Evolutionary conservation across 192 early-diverging fungal genomes (phyloP), one percentile per base, ranked within the genome.

Genomic region (Chytriomyces sp.): DNA sequence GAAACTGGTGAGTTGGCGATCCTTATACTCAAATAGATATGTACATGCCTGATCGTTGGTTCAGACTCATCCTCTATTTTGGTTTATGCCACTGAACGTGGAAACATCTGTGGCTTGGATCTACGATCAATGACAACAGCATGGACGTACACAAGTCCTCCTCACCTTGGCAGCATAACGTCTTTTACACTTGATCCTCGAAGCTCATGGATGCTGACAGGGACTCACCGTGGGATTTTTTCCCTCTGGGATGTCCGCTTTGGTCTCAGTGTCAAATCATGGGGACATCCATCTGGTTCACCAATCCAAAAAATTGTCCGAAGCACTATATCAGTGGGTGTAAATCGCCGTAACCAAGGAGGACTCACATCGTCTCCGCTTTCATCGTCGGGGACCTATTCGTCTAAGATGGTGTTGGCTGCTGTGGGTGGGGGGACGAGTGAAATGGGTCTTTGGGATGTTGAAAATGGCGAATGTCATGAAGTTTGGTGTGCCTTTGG

Each of bases 401-500:
- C 30, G 17, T 64, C 59, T 6, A 76, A 82, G 32, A 69, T 68
- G 37, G 80, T 94, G 1, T 77, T 88, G n/a, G 87, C 89, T 61
- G 81, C 90, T 7, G 82, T 93, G 4, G 89, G 89, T 17, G 83
- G 85, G n/a, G 44, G 19, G 4, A 82, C 67, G 22, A 88, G 90
- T 60, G 93, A 95, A 64, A 77, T 94, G 8, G 89, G 89, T n/a
- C 73, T 92, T 0, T 95, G 93, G 93, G 88, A 95, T 75, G 81
- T 95, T 52, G 88, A 89, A 31, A 78, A 78, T n/a, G 72, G 83
- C 14, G 77, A 86, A 56, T 94, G 93, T 75, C 68, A 79, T 14
- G 86, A 93, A 73, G 85, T 92, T 2, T 93, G 86, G 86, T 91
- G 82, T 30, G 88, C 88, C 25, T 55, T 81, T 38, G 60, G 64